These are phyloP conservation scores for Geotrichum macrosporum DNA, from an alignment of 1,139 yeast species.

Conservation along the genomic window DNA sequence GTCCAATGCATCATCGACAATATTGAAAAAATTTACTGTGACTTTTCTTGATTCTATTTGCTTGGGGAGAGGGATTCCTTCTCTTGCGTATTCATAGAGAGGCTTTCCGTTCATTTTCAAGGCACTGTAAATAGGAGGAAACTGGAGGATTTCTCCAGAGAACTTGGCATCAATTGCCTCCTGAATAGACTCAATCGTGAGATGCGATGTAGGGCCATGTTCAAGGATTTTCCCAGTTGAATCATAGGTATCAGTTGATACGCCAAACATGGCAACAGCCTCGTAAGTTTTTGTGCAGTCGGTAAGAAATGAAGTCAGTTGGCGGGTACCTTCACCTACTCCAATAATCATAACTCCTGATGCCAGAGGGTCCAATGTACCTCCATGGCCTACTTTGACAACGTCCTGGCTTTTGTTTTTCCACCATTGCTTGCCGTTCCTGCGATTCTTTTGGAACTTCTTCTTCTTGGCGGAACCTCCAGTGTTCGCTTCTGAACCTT, in stretches of 20 bases:
- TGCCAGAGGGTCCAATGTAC: constrained; percentile 93
- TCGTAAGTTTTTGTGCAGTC: constrained; percentile 65
- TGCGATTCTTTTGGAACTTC: constrained; percentile 25
- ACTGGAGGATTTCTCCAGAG: constrained; percentile 74
- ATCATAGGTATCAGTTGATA: constrained; percentile 91
- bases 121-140: constrained; percentile 95
- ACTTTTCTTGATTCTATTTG: constrained; percentile 75
- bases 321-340: constrained; percentile 83
- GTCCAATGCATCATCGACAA: constrained; percentile 35
- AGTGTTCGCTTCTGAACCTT: constrained; percentile 28
- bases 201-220: constrained; percentile 52
- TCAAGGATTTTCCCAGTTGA: constrained; percentile 77
- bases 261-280: constrained; percentile 81
- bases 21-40: constrained; percentile 51
- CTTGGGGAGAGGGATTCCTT: constrained; percentile 78
- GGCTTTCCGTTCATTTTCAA: constrained; percentile 93
- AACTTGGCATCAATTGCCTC: constrained; percentile 53
- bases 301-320: constrained; percentile 65
- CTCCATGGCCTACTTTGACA: constrained; percentile 95
- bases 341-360: constrained; percentile 91
- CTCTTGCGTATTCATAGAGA: constrained; percentile 87
- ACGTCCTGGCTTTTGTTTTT: constrained; percentile 15
- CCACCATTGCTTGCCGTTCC: constrained; percentile 33
- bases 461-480: constrained; percentile 12
- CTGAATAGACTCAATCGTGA: constrained; percentile 52